Conservation (phyloP, 2,329 filamentous ascomycete species). For the Aspergillus cejpii region DNA sequence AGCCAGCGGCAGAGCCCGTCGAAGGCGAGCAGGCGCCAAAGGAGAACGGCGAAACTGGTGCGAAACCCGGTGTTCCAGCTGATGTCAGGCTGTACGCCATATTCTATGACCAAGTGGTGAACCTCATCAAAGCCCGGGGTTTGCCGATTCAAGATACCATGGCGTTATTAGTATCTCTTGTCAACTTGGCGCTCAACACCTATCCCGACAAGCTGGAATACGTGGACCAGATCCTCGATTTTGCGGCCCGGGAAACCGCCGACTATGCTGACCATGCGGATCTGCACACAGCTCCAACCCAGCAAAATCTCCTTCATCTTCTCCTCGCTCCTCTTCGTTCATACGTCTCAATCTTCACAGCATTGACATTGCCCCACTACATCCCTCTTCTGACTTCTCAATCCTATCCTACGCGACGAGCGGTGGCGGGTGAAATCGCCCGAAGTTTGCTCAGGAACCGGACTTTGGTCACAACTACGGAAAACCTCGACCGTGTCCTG, state of each 20-base stretch:
- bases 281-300: slow-evolving; percentile 76
- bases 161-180: slow-evolving; percentile 84
- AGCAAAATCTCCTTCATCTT: slow-evolving; percentile 81
- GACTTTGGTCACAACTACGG: slow-evolving; percentile 67
- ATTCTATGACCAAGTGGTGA: slow-evolving; percentile 93
- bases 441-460: slow-evolving; percentile 75
- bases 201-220: slow-evolving; percentile 91
- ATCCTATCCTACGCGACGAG: slow-evolving; percentile 83
- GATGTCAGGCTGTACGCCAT: slow-evolving; percentile 91
- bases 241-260: slow-evolving; percentile 75
- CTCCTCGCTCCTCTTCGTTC: slow-evolving; percentile 84
- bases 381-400: slow-evolving; percentile 84
- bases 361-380: slow-evolving; percentile 83
- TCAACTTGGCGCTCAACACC: slow-evolving; percentile 90
- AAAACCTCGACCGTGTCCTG: slow-evolving; percentile 80
- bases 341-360: slow-evolving; percentile 94
- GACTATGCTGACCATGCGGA: slow-evolving; percentile 95
- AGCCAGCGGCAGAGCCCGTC: slow-evolving; percentile 20
- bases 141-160: slow-evolving; percentile 92
- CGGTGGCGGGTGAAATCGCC: slow-evolving; percentile 83
- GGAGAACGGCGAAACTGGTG: slow-evolving; percentile 23
- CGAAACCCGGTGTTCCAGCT: slow-evolving; percentile 42
- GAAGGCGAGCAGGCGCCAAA: slow-evolving; percentile 30
- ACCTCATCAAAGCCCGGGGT: slow-evolving; percentile 82
- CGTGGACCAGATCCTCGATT: slow-evolving; percentile 86